Evolutionary conservation across 257 asterid genomes (phyloP).

Genomic region (Solanum microdontum): DNA sequence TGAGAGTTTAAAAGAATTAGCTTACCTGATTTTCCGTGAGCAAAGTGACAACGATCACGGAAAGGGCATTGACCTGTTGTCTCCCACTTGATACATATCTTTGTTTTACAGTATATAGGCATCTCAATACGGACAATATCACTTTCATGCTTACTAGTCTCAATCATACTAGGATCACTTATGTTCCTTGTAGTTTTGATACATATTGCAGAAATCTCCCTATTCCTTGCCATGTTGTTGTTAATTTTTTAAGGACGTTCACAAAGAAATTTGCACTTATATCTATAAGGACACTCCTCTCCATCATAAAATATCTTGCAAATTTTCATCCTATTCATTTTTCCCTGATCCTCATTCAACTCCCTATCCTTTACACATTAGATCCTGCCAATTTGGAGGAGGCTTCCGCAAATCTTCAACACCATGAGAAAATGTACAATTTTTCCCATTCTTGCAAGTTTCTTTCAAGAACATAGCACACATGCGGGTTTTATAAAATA

Average conservation of each 20-base stretch:
- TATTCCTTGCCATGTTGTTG: slow-evolving; percentile 27
- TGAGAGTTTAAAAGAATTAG: too few species aligned
- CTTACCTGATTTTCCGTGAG: too few species aligned
- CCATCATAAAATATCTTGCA: slow-evolving; percentile 65
- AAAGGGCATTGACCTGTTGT: background rate
- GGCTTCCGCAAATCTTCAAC: slow-evolving; percentile 49
- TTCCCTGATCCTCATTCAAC: slow-evolving; percentile 51
- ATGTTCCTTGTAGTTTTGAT: background rate
- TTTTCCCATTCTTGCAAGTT: slow-evolving; percentile 50
- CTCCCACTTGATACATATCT: background rate
- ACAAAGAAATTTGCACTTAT: slow-evolving; percentile 59
- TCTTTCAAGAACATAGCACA: slow-evolving; percentile 56
- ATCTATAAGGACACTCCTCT: slow-evolving; percentile 82
- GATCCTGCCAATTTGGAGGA: slow-evolving; percentile 77
- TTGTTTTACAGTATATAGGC: too few species aligned
- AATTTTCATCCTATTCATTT: slow-evolving; percentile 43
- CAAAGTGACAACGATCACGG: background rate
- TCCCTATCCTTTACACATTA: slow-evolving; percentile 47
- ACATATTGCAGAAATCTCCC: slow-evolving; percentile 63
- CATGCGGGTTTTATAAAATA: slow-evolving; percentile 66
- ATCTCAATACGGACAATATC: too few species aligned
- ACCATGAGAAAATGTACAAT: slow-evolving; percentile 75
- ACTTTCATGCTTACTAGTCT: background rate
- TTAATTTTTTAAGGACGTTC: slow-evolving; percentile 33
- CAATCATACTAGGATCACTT: background rate